Conservation (phyloP, 2,329 filamentous ascomycete species). For the Cryphonectria radicalis region DNA sequence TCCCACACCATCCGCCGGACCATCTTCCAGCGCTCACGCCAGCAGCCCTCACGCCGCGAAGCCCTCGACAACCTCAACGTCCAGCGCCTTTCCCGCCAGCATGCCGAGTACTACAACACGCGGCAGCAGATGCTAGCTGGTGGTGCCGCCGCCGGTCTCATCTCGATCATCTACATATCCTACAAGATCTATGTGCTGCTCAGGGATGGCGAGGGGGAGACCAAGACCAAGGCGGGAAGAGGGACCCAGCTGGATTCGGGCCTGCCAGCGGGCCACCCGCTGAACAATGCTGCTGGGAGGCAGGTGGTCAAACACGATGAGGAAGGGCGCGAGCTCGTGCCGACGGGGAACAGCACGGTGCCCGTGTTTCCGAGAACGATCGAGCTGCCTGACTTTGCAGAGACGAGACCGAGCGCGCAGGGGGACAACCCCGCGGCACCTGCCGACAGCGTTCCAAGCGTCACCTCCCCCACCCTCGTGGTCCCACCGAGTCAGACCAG, state of each 20-base stretch:
- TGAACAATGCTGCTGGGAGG: constrained; percentile 55
- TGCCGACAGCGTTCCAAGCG: constrained; percentile 31
- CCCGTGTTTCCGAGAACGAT: constrained; percentile 78
- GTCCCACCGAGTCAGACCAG: constrained; percentile 36
- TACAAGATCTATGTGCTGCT: constrained; percentile 54
- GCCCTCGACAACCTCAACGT: constrained; percentile 56
- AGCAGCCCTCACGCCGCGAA: constrained; percentile 35
- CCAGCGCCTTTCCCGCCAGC: constrained; percentile 49
- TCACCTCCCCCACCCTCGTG: constrained; percentile 39
- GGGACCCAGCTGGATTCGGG: constrained; percentile 48
- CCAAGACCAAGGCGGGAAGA: neutral
- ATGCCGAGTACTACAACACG: constrained; percentile 55
- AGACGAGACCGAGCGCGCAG: constrained; percentile 3
- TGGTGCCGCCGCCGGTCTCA: constrained; percentile 53
- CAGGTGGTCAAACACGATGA: constrained; percentile 67
- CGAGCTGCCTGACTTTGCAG: constrained; percentile 55
- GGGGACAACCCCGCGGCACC: constrained; percentile 29
- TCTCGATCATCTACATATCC: constrained; percentile 56
- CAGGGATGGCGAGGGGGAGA: constrained; percentile 29
- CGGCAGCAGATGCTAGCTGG: constrained; percentile 56
- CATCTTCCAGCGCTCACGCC: constrained; percentile 38
- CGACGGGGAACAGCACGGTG: constrained; percentile 81
- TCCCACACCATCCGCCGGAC: constrained; percentile 37
- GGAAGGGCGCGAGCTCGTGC: constrained; percentile 74
- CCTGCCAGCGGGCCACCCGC: constrained; percentile 47